Conservation (phyloP, 768 basidiomycete genomes). For the Lactarius psammicola region DNA sequence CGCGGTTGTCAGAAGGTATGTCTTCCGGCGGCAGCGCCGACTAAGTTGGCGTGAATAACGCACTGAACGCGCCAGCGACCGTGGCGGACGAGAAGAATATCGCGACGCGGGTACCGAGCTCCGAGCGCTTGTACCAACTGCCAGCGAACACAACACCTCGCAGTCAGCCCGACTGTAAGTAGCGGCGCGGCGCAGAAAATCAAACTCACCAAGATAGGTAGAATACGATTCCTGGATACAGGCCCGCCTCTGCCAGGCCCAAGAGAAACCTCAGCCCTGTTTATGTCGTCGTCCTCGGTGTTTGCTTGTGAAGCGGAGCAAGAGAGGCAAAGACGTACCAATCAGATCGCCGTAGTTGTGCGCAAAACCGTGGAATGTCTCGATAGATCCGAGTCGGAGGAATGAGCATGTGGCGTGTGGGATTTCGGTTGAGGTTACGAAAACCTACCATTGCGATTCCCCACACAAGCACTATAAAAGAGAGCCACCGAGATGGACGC, state of each 20-base stretch:
- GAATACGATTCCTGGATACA: slow-evolving; percentile 56
- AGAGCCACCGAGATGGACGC: slow-evolving; percentile 65
- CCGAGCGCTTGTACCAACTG: slow-evolving; percentile 80
- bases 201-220: slow-evolving; percentile 55
- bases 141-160: too few species aligned
- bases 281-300: background rate
- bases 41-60: slow-evolving; percentile 22
- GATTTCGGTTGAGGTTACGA: background rate
- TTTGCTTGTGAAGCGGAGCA: background rate
- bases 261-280: slow-evolving; percentile 61
- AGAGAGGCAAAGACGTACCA: slow-evolving; percentile 39
- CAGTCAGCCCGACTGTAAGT: too few species aligned
- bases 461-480: slow-evolving; percentile 44
- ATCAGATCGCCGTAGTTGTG: slow-evolving; percentile 60
- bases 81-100: slow-evolving; percentile 81
- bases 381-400: background rate
- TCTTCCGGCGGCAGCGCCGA: background rate
- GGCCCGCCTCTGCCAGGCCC: slow-evolving; percentile 51
- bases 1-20: background rate
- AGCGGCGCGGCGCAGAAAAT: too few species aligned
- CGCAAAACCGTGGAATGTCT: slow-evolving; percentile 66
- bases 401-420: background rate
- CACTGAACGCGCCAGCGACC: slow-evolving; percentile 72
- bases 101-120: slow-evolving; percentile 69
- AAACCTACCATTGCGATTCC: slow-evolving; percentile 42